Evolutionary conservation across 1,284 basidiomycete genomes (phyloP).

Genomic region (Leccinum laetum): DNA sequence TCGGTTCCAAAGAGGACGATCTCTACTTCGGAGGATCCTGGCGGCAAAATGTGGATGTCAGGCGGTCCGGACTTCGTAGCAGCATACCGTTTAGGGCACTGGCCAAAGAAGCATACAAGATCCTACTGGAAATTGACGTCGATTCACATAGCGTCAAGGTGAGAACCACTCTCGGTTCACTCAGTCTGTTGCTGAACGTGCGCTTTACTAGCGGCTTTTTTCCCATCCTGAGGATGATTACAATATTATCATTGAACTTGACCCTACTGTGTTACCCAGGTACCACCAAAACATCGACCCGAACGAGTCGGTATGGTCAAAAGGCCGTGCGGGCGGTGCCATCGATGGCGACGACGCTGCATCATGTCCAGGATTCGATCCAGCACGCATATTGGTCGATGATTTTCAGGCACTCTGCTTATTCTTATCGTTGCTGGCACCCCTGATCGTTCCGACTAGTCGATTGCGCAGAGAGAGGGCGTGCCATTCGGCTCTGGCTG

Average conservation of each 20-base stretch:
- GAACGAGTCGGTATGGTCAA: slow-evolving; percentile 46
- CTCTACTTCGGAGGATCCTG: slow-evolving; percentile 77
- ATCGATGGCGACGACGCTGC: slow-evolving; percentile 38
- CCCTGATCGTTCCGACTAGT: slow-evolving; percentile 38
- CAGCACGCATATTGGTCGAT: slow-evolving; percentile 63
- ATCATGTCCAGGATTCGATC: slow-evolving; percentile 78
- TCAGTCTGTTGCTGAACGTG: slow-evolving; percentile 5
- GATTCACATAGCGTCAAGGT: slow-evolving; percentile 53
- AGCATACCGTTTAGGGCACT: slow-evolving; percentile 70
- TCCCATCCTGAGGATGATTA: slow-evolving; percentile 84
- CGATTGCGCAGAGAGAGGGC: slow-evolving; percentile 19
- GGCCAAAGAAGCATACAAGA: slow-evolving; percentile 68
- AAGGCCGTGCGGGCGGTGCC: slow-evolving; percentile 45
- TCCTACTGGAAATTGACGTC: slow-evolving; percentile 21
- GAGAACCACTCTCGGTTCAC: slow-evolving; percentile 10
- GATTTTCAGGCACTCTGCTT: slow-evolving; percentile 53
- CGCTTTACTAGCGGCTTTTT: slow-evolving; percentile 66
- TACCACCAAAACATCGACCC: slow-evolving; percentile 67
- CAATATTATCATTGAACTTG: slow-evolving; percentile 81
- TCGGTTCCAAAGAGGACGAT: slow-evolving; percentile 53
- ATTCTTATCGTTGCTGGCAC: not conserved
- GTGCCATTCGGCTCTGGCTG: too few relatives aligned
- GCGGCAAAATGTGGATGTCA: slow-evolving; percentile 77
- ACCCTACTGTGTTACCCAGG: slow-evolving; percentile 67
- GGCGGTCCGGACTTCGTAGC: slow-evolving; percentile 65